These are phyloP conservation scores for Fusarium fujikuroi DNA, from an alignment of 2,329 filamentous ascomycete genomes.

Conservation along the genomic window DNA sequence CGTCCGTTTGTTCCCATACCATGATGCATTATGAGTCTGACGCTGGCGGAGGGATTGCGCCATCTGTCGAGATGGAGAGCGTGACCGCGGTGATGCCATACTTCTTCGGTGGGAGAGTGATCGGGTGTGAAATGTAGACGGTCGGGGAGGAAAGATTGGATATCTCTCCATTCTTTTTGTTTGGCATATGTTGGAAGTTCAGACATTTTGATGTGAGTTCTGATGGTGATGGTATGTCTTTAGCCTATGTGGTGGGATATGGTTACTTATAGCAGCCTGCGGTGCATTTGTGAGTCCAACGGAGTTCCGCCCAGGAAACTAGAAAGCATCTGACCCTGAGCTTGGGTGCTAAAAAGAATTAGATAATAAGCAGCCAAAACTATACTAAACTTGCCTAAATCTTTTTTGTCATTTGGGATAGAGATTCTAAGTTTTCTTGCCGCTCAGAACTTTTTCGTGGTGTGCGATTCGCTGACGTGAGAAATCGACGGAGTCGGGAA, in stretches of 20 bases:
- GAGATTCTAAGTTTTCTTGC: background rate
- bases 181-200: background rate
- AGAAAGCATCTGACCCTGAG: background rate
- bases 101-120: constrained; percentile 7
- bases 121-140: background rate
- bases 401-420: no score
- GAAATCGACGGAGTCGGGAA: background rate
- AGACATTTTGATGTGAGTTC: background rate
- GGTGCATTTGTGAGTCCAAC: background rate
- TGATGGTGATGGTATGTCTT: no score
- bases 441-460: background rate
- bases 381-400: background rate
- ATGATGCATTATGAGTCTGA: constrained; percentile 10
- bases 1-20: constrained; percentile 15
- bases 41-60: background rate
- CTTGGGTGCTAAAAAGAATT: background rate
- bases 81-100: constrained; percentile 13
- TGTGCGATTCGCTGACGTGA: background rate
- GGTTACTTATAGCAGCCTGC: background rate
- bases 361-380: no score
- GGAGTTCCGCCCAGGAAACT: background rate
- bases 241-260: rapidly evolving
- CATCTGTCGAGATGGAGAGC: constrained; percentile 16
- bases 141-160: constrained; percentile 1
- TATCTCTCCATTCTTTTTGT: constrained; percentile 2